A percentile compares a stretch with the other conserved stretches of the same genome.
phyloP scores from a whole-genome alignment of 768 basidiomycete species.

The Termitomyces sp. region DNA sequence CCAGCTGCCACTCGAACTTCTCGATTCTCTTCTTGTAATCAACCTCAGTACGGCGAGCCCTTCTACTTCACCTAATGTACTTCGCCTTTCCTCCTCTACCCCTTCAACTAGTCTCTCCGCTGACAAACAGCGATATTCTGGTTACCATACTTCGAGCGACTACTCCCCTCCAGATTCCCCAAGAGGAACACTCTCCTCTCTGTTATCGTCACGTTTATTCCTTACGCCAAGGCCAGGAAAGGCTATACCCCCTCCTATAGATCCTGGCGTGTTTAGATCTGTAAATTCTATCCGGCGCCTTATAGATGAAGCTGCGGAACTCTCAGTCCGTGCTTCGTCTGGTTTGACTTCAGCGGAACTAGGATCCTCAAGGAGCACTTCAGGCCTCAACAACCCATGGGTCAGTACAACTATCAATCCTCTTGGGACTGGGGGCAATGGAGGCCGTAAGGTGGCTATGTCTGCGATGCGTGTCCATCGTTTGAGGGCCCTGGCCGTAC shows the following conservation, averaged over 20 bases:
- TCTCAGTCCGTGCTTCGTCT: slow-evolving; percentile 84
- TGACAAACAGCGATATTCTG: slow-evolving; percentile 42
- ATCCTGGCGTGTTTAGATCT: slow-evolving; percentile 81
- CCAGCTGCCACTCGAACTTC: slow-evolving; percentile 80
- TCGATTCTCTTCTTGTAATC: slow-evolving; percentile 76
- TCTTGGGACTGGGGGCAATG: slow-evolving; percentile 41
- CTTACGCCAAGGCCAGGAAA: slow-evolving; percentile 59
- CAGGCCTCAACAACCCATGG: slow-evolving; percentile 52
- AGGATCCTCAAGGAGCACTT: slow-evolving; percentile 54
- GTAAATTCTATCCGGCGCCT: slow-evolving; percentile 73
- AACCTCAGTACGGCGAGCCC: slow-evolving; percentile 74
- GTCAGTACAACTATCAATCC: slow-evolving; percentile 59
- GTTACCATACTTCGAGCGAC: slow-evolving; percentile 38
- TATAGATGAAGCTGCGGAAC: slow-evolving; percentile 87
- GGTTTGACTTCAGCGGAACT: slow-evolving; percentile 76
- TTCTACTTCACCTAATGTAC: slow-evolving; percentile 38
- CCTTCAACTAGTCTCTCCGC: slow-evolving; percentile 19
- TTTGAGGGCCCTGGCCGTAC: slow-evolving; percentile 76
- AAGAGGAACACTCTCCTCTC: slow-evolving; percentile 28
- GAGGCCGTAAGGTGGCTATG: slow-evolving; percentile 78
- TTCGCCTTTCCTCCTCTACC: slow-evolving; percentile 29
- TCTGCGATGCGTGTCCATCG: slow-evolving; percentile 82
- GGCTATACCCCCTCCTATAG: slow-evolving; percentile 81
- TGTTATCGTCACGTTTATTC: slow-evolving; percentile 42
- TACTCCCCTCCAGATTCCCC: slow-evolving; percentile 46